These are phyloP conservation scores for Pelagophyceae sp. DNA, from an alignment of 352 stramenopile genomes.

Conservation along the genomic window DNA sequence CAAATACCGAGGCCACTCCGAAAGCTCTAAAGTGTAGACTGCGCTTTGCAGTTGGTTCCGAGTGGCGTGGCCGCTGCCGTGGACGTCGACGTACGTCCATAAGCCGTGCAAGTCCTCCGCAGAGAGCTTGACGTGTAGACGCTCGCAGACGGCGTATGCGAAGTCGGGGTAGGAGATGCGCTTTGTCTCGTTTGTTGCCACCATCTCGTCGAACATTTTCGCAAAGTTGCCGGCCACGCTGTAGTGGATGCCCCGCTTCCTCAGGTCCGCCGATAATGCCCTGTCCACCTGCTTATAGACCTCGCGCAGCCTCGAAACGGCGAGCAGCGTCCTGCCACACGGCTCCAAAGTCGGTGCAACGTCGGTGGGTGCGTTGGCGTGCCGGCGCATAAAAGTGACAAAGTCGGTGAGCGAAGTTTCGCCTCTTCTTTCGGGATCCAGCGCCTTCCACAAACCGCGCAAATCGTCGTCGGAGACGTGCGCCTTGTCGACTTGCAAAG, in stretches of 20 bases:
- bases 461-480: not conserved
- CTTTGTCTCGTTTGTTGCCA: not conserved
- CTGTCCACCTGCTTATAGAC: not conserved
- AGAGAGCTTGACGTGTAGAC: not conserved
- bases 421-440: not conserved
- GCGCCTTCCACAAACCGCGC: not conserved
- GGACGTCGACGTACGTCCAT: not conserved
- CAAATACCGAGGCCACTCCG: not conserved
- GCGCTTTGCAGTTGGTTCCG: not conserved
- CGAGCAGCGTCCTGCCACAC: no score
- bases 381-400: not conserved
- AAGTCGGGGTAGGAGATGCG: not conserved
- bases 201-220: not conserved
- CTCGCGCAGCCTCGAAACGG: not conserved
- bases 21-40: not conserved
- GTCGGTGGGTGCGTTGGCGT: not conserved
- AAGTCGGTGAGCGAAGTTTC: not conserved
- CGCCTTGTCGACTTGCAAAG: not conserved
- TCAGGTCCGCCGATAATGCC: not conserved
- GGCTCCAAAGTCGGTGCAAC: not conserved
- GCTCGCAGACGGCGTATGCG: not conserved
- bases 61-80: not conserved
- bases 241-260: not conserved
- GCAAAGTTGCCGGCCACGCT: not conserved
- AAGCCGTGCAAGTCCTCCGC: not conserved